These are phyloP conservation scores for Pestalotiopsis fici DNA, from an alignment of 2,329 filamentous ascomycete genomes.

Conservation along the genomic window DNA sequence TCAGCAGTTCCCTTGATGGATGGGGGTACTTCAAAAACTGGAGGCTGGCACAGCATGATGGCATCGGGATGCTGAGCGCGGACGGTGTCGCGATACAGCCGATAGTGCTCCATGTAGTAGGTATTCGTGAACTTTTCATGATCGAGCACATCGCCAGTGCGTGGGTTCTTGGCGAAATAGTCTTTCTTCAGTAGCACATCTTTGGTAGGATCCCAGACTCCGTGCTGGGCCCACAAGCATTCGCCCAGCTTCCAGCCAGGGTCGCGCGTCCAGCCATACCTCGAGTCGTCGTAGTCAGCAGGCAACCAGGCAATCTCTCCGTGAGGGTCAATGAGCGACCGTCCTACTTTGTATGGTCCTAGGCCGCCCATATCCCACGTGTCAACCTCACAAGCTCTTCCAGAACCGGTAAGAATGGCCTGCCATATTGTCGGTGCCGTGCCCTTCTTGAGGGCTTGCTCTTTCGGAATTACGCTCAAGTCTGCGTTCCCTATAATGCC, in stretches of 20 bases:
- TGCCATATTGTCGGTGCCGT: conserved; percentile 95
- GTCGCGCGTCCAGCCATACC: conserved; percentile 89
- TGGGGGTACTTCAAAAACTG: conserved; percentile 89
- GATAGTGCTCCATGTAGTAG: conserved; percentile 87
- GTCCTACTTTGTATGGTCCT: conserved; percentile 87
- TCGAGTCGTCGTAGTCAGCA: conserved; percentile 77
- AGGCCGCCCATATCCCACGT: conserved; percentile 93
- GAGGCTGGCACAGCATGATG: conserved; percentile 88
- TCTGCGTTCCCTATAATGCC: conserved; percentile 85
- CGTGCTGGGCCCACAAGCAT: conserved; percentile 96
- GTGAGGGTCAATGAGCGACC: conserved; percentile 81
- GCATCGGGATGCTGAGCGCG: conserved; percentile 75
- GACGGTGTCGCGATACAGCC: conserved; percentile 74
- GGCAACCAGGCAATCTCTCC: conserved; percentile 85
- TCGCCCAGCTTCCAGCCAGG: conserved; percentile 89
- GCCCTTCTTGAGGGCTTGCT: conserved; percentile 90
- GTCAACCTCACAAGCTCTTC: conserved; percentile 84
- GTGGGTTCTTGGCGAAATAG: conserved; percentile 82
- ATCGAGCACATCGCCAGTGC: conserved; percentile 71
- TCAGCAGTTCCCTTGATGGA: conserved; percentile 83
- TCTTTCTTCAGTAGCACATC: conserved; percentile 80
- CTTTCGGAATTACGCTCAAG: conserved; percentile 76
- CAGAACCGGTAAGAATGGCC: conserved; percentile 87
- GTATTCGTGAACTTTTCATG: conserved; percentile 88
- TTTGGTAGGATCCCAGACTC: conserved; percentile 83